These are phyloP conservation scores for Coniochaeta prunicola DNA, from an alignment of 2,329 filamentous ascomycete species.

Conservation along the genomic window DNA sequence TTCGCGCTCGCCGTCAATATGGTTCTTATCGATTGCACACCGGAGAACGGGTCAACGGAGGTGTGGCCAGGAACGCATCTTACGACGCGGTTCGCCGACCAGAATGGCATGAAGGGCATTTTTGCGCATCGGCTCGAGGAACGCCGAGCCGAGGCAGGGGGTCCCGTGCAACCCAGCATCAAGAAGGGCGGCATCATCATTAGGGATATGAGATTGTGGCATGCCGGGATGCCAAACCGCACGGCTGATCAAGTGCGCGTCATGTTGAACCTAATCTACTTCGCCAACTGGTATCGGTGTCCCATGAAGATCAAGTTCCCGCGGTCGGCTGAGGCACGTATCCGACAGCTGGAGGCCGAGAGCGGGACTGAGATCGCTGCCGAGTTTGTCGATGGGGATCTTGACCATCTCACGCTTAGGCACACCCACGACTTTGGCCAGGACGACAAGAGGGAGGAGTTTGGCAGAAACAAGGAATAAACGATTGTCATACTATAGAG, in stretches of 20 bases:
- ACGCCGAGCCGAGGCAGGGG: slow-evolving; percentile 30
- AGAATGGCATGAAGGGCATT: slow-evolving; percentile 24
- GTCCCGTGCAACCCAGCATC: slow-evolving; percentile 36
- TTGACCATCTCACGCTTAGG: slow-evolving; percentile 9
- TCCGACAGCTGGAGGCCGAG: not conserved
- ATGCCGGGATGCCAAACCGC: slow-evolving; percentile 55
- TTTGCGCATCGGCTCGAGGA: slow-evolving; percentile 41
- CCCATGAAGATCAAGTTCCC: slow-evolving; percentile 3
- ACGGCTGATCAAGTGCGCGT: slow-evolving; percentile 38
- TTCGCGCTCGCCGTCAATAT: slow-evolving; percentile 50
- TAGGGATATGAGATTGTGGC: slow-evolving; percentile 55
- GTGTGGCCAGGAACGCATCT: slow-evolving; percentile 51
- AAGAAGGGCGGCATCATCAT: slow-evolving; percentile 49
- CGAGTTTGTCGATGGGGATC: slow-evolving; percentile 5
- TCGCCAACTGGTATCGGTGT: slow-evolving; percentile 46
- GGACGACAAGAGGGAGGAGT: slow-evolving; percentile 7
- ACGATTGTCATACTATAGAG: not conserved
- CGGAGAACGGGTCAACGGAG: slow-evolving; percentile 49
- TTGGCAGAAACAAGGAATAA: not conserved
- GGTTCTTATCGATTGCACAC: slow-evolving; percentile 40
- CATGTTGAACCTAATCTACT: slow-evolving; percentile 56
- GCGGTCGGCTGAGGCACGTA: not conserved
- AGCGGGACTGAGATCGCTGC: slow-evolving; percentile 6
- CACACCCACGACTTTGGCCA: slow-evolving; percentile 11
- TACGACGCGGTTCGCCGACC: slow-evolving; percentile 25